A percentile compares a stretch with the other conserved stretches of the same genome.
These are phyloP conservation scores for Teratosphaeria gauchensis DNA, from an alignment of 2,329 filamentous ascomycete genomes.

Conservation along the genomic window DNA sequence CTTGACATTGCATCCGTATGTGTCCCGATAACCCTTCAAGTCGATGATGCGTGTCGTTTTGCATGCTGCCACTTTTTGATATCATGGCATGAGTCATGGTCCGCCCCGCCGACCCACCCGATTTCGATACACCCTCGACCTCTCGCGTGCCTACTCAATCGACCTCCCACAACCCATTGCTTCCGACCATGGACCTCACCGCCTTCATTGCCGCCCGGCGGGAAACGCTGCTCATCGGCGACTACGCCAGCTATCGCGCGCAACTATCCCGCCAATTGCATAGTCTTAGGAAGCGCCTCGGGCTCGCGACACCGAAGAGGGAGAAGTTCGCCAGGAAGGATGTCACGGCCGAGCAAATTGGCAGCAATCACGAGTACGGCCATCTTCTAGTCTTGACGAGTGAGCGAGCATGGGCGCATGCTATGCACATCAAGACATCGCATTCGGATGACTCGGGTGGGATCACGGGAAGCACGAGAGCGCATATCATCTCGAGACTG, in stretches of 20 bases:
- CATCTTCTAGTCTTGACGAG: constrained; percentile 74
- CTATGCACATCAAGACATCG: constrained; percentile 83
- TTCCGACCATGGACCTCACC: constrained; percentile 73
- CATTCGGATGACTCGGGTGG: constrained; percentile 67
- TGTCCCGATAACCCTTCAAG: too few relatives aligned
- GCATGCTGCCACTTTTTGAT: too few relatives aligned
- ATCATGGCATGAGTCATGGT: too few relatives aligned
- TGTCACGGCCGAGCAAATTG: constrained; percentile 66
- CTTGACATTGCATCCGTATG: too few relatives aligned
- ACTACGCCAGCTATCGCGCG: constrained; percentile 75
- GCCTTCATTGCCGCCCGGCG: constrained; percentile 68
- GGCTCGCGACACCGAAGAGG: constrained; percentile 71
- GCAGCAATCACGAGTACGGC: constrained; percentile 65
- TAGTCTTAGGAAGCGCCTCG: constrained; percentile 75
- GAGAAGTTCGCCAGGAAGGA: constrained; percentile 72
- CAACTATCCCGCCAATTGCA: constrained; percentile 73
- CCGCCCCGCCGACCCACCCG: too few relatives aligned
- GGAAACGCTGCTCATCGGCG: constrained; percentile 77
- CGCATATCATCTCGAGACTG: constrained; percentile 80
- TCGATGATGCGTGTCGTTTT: too few relatives aligned
- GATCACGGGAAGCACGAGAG: constrained; percentile 67
- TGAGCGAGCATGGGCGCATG: constrained; percentile 89
- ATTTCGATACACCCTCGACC: too few relatives aligned
- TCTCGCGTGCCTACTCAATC: too few relatives aligned
- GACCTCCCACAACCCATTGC: too few relatives aligned